Base-by-base conservation (phyloP, 2,329 filamentous ascomycete genomes). In the Fusarium buxicola region DNA sequence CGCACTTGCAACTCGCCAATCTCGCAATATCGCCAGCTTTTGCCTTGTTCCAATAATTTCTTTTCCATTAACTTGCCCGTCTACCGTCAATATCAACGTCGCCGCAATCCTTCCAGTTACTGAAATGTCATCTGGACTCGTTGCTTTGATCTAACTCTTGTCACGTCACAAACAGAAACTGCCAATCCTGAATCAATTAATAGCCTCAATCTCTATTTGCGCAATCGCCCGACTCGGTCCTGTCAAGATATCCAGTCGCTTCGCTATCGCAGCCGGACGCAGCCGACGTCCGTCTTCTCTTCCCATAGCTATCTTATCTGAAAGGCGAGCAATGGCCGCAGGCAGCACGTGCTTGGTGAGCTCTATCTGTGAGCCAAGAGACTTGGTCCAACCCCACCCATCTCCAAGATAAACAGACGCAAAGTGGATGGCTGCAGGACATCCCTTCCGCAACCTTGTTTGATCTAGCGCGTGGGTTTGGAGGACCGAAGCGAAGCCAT, bases 221-320 rank as follows among this genome's bases (percentile, higher is more conserved):
- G 61, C 61, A 50, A 44, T 65, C 61, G 61, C 61, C 61, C 61
- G 57, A 46, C 58, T 61, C 61, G 57, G 61, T 49, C 28, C 12
- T 45, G 15, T 30, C 44, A 45, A 25, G 28, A 38, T 32, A 10
- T 13, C 15, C 43, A 46, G 15, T 16, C 16, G 15, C 31, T 39
- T 11, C 35, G 28, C 31, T 56, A 46, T 55, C 38, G 38, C 38
- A 15, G 18, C 57, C 65, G 66, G 66, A 66, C 39, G 41, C 46
- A 51, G 66, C 66, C 66, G 66, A 64, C 52, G 50, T 39, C 66
- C 66, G 66, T 31, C 13, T 30, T 60, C 32, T 25, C 12, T 34
- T 32, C 8, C 7, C 18, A 45, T 21, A 18, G 35, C 41, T 52
- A 65, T 53, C 58, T 54, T 66, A 66, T 66, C 62, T 63, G 62